Conservation (phyloP, 345 rosid species). For the Trapa incisa region DNA sequence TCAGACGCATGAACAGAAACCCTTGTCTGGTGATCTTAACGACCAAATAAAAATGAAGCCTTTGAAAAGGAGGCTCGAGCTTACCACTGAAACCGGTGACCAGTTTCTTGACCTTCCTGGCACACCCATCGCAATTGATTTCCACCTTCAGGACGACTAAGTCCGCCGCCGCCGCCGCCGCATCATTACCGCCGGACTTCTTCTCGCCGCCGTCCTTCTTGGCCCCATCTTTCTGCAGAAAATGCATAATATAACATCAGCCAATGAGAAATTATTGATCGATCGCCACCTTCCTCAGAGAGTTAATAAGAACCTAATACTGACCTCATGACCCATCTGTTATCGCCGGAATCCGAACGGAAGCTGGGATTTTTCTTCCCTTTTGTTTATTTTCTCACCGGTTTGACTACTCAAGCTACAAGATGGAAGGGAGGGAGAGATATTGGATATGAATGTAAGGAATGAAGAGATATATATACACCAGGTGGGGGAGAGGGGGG, state of each 20-base stretch:
- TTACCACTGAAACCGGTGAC: conserved; percentile 6
- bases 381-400: too few relatives aligned
- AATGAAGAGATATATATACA: not conserved
- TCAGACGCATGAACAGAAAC: too few relatives aligned
- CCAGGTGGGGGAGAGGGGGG: too few relatives aligned
- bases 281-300: not conserved
- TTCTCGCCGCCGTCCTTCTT: conserved; percentile 32
- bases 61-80: not conserved
- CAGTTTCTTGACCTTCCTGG: conserved; percentile 23
- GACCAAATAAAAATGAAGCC: not conserved
- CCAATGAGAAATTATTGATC: not conserved
- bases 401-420: too few relatives aligned
- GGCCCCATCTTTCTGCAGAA: conserved; percentile 4
- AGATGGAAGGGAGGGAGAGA: not conserved
- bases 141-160: conserved; percentile 49
- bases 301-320: not conserved
- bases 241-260: not conserved
- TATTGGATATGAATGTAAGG: not conserved
- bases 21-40: not conserved
- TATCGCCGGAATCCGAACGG: not conserved
- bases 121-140: conserved; percentile 91
- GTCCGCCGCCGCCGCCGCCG: not conserved
- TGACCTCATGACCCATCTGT: conserved; percentile 5
- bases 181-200: conserved; percentile 37
- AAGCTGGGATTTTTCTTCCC: not conserved